These are phyloP conservation scores for Euclidium syriacum DNA, from an alignment of 345 rosid species.

Conservation along the genomic window DNA sequence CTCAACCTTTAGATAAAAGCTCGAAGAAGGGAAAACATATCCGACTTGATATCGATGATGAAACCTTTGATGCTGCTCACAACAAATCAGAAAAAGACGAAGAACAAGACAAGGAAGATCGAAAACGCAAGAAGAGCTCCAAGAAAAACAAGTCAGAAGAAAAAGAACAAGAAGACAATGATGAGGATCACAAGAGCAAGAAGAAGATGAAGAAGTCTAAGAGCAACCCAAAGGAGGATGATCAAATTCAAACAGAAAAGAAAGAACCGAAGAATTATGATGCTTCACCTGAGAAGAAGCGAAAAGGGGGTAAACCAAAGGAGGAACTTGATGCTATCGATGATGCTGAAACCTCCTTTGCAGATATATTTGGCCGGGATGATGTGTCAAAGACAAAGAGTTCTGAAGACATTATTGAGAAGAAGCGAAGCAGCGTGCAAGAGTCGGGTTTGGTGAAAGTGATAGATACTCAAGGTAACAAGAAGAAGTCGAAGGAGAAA, in stretches of 20 bases:
- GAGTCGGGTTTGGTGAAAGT: conserved; percentile 23
- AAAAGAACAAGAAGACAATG: conserved; percentile 2
- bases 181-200: conserved; percentile 16
- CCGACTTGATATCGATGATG: conserved; percentile 17
- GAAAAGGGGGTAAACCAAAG: conserved; percentile 25
- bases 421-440: conserved; percentile 26
- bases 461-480: conserved; percentile 25
- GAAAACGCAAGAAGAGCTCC: conserved; percentile 25
- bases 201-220: conserved; percentile 27
- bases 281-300: conserved; percentile 25
- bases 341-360: conserved; percentile 52
- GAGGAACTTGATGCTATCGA: conserved; percentile 54
- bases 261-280: neutral
- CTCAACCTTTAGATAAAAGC: conserved; percentile 51
- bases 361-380: conserved; percentile 41
- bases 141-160: conserved; percentile 19
- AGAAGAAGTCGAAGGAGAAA: conserved; percentile 49
- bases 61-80: conserved; percentile 20
- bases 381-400: conserved; percentile 27
- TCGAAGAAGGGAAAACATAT: conserved; percentile 29
- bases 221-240: conserved; percentile 8
- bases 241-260: neutral
- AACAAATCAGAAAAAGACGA: conserved; percentile 26
- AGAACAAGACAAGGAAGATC: conserved; percentile 3
- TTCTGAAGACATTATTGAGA: conserved; percentile 13